Evolutionary conservation across 225 moss, liverwort and hornwort species (phyloP), one percentile per base, ranked within the genome.

Genomic region (Asterella californica): DNA sequence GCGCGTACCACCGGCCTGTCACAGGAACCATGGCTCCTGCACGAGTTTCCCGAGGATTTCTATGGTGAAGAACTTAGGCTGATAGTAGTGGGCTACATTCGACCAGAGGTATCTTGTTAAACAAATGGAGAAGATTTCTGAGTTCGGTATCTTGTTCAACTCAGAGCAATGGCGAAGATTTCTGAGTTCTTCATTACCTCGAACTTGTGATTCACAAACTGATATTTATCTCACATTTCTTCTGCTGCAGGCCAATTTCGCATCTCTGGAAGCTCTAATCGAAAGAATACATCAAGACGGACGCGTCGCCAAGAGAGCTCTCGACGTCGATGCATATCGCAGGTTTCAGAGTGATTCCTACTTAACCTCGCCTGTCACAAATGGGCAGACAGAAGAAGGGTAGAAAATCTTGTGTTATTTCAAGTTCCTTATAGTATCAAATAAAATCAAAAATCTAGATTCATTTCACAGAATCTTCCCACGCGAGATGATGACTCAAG

Each of bases 211-310:
- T 18, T 36, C 14, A 9, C 27, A 19, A 0, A 10, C 19, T 25
- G 1, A 61, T 61, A 5, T 21, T 3, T 59, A 18, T 24, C 22
- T 21, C 48, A 48, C 7, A 15, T 59, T 61, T 1, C 0, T 27
- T 61, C n/a, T 25, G 19, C 7, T 27, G 70, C 87, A 93, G 90
- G 90, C 90, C 6, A 87, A 94, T 84, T 97, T 97, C 53, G 90
- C 93, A 60, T 90, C 94, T 32, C 49, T 94, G 63, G 93, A 93
- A 37, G 90, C 87, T 62, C 84, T 97, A 63, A 90, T 94, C 75
- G 87, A 88, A 79, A 94, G 85, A 82, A 97, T 97, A 75, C 93
- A 90, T 52, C 87, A 93, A 81, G 96, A 97, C 86, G 96, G 94
- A 34, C 86, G 89, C 24, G 84, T 97, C 36, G 96, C 94, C 0